Evolutionary conservation across 805 yeast genomes (phyloP), one percentile per base, ranked within the genome.

Genomic region (Schwanniomyces pseudopolymorphus): DNA sequence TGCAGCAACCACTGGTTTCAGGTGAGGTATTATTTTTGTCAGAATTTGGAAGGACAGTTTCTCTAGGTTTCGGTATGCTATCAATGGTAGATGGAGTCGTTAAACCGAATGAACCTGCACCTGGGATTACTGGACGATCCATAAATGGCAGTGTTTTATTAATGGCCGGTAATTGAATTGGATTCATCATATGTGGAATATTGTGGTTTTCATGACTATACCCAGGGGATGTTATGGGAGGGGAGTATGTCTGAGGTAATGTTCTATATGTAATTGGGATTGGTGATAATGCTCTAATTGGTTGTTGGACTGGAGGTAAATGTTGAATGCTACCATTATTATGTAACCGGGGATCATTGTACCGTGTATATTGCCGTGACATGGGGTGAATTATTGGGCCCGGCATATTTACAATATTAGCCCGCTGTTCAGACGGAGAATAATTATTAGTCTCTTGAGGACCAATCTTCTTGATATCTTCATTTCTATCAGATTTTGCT

Each of bases 311-410:
- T 5, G 73, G 70, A 3, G 76, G 75, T 1, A 74, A 74, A 0
- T 75, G 75, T 10, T 69, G 55, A 1, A 75, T 74, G 2, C 74
- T 75, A 0, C 75, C 75, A 2, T 74, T 74, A 52, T 70, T 68
- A 20, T 74, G 74, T 11, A 67, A 49, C 33, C 73, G 58, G 10
- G 52, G 54, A 4, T 73, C 70, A 24, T 58, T 55, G 45, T 66
- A 67, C 1, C 72, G 73, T 1, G 74, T 72, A 31, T 31, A 21
- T 24, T 24, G 22, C 2, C 3, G 19, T 5, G 27, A 7, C 10
- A 27, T 14, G 13, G 33, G 20, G 19, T 14, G 42, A n/a, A 19
- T 22, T 26, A 25, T 40, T 22, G 14, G 35, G 11, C 25, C 22
- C 20, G 16, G 16, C 13, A 31, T 16, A n/a, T 22, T 16, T 27